phyloP scores from a whole-genome alignment of 2,329 filamentous ascomycete genomes.

The Elsinoe batatas region DNA sequence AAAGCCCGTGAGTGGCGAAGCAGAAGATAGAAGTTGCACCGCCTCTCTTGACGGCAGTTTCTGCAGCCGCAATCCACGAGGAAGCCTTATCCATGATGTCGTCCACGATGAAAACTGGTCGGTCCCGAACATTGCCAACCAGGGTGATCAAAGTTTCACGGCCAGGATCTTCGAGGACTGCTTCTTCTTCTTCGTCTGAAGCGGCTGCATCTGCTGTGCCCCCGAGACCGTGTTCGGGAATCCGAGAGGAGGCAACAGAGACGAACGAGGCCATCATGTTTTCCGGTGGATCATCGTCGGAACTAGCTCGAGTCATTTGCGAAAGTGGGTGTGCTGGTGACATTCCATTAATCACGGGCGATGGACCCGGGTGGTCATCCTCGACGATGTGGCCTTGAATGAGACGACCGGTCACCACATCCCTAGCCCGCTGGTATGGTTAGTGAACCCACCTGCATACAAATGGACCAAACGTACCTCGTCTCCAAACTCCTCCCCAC shows the following conservation, averaged over 20 bases:
- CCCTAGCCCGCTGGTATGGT: slow-evolving; percentile 52
- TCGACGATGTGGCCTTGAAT: slow-evolving; percentile 93
- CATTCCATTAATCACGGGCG: slow-evolving; percentile 56
- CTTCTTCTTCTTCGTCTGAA: slow-evolving; percentile 86
- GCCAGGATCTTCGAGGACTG: slow-evolving; percentile 67
- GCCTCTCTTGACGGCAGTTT: slow-evolving; percentile 90
- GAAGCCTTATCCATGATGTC: slow-evolving; percentile 98
- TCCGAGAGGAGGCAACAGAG: slow-evolving; percentile 66
- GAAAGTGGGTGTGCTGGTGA: slow-evolving; percentile 49
- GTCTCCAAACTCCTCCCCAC: slow-evolving; percentile 29
- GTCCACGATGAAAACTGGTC: slow-evolving; percentile 88
- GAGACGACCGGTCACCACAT: slow-evolving; percentile 84
- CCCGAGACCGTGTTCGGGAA: slow-evolving; percentile 51
- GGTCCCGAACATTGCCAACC: slow-evolving; percentile 85
- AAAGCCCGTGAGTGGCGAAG: slow-evolving; percentile 93
- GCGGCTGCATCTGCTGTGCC: slow-evolving; percentile 76
- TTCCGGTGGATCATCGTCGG: slow-evolving; percentile 55
- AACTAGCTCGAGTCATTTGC: slow-evolving; percentile 30
- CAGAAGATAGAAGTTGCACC: slow-evolving; percentile 90
- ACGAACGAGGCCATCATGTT: slow-evolving; percentile 75
- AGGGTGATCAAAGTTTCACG: slow-evolving; percentile 93
- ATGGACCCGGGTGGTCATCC: slow-evolving; percentile 65
- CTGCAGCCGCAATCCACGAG: slow-evolving; percentile 94
- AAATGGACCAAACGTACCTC: slow-evolving; percentile 19
- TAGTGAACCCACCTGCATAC: not conserved